Evolutionary conservation across 2,329 filamentous ascomycete species (phyloP), one percentile per base, ranked within the genome.

Genomic region (Pestalotiopsis fici): DNA sequence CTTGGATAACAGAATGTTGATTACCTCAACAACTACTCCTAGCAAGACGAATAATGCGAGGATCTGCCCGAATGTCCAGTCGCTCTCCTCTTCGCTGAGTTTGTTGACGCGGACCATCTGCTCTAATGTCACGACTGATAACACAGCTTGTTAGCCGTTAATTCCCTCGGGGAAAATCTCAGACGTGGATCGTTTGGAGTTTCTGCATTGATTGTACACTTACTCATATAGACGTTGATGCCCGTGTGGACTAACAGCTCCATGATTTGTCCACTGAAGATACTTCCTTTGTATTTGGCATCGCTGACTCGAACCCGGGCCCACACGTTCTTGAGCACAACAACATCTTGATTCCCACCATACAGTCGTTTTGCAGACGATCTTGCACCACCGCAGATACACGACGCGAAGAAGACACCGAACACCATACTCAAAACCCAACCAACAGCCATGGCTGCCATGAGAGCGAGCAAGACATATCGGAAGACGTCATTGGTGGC

Each of bases 211-310:
- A 21, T 18, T 23, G 15, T n/a, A n/a, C 18, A 50, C 43, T 23
- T 50, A 50, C 43, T 65, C 63, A 65, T 65, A 47, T 65, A 65
- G n/a, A 57, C 35, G 18, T 65, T 65, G 63, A 65, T 56, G 6
- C 63, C 63, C 18, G 63, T 65, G 54, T 65, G 63, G 6, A 57
- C 21, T 15, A 65, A n/a, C 50, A 65, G 25, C 63, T 56, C 21
- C 21, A 65, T 25, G 3, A 65, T 25, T 4, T 65, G 63, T 15
- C 43, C 43, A 18, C 43, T 55, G 21, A 65, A 6, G 23, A 65
- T 18, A 9, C 21, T 39, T 7, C 50, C 27, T 27, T 50, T 37
- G 50, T 28, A 18, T 12, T 18, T 25, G 9, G 47, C 27, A 27
- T 65, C 63, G 21, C 25, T 37, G 21, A 65, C 50, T 28, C 50